Conservation (phyloP, 257 asterid genomes). For the Ehretia macrophylla region DNA sequence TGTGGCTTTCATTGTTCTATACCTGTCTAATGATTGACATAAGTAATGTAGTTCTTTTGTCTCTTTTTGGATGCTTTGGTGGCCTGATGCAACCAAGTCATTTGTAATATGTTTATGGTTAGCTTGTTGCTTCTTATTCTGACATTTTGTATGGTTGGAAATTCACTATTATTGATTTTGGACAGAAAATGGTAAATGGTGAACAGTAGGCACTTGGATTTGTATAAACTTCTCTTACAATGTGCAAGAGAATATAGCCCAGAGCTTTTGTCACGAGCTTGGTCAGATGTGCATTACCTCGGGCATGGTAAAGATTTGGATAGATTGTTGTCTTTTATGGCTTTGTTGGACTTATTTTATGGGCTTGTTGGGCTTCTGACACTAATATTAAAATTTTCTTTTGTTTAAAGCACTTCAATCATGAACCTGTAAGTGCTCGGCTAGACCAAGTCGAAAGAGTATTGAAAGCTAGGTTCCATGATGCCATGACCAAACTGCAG, state of each 20-base stretch:
- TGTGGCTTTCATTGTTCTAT: no score
- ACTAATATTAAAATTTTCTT: neutral
- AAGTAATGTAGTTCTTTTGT: no score
- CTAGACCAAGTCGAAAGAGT: constrained; percentile 89
- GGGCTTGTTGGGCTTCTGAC: neutral
- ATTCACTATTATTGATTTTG: no score
- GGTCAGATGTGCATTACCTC: constrained; percentile 90
- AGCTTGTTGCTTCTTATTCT: constrained; percentile 1
- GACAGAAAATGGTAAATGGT: constrained; percentile 97
- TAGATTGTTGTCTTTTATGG: neutral
- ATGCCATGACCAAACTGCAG: constrained; percentile 54
- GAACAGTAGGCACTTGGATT: constrained; percentile 76
- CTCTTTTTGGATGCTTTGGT: neutral
- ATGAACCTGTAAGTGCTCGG: constrained; percentile 53
- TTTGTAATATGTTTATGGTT: neutral
- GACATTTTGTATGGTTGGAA: neutral
- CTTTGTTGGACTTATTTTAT: no score
- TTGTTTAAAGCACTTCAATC: constrained; percentile 55
- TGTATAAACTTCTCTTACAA: constrained; percentile 80
- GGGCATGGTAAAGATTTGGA: constrained; percentile 67
- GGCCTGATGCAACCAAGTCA: neutral
- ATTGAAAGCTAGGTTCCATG: constrained; percentile 65
- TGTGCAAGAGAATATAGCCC: constrained; percentile 67
- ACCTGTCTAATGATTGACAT: no score
- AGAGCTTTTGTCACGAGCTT: constrained; percentile 75